These are phyloP conservation scores for Clavispora vitiphila DNA, from an alignment of 805 yeast species.

Conservation along the genomic window DNA sequence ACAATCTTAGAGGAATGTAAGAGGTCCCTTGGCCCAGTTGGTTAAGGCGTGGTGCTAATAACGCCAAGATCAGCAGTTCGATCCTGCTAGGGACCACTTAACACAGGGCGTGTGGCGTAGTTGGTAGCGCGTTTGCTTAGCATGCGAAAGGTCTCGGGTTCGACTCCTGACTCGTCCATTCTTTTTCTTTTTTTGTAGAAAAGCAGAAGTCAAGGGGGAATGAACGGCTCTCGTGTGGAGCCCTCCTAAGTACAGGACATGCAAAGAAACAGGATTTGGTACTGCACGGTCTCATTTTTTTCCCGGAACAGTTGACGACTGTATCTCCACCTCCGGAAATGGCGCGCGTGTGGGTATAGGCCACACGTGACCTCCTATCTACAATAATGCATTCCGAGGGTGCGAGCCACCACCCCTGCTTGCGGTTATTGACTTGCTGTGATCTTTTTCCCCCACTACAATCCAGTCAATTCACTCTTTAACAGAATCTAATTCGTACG, in stretches of 20 bases:
- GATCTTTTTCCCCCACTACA: not conserved
- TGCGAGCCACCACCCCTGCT: conserved; percentile 1
- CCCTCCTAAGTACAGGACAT: no score
- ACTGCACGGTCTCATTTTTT: not conserved
- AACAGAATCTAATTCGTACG: not conserved
- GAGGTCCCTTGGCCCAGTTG: conserved; percentile 51
- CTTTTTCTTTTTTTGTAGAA: conserved; percentile 15
- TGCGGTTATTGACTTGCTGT: not conserved
- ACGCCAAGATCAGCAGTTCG: conserved; percentile 78
- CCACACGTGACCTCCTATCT: no score
- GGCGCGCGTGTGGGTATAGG: no score
- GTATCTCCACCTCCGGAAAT: not conserved
- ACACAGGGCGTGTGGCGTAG: conserved; percentile 72
- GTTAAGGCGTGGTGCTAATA: conserved; percentile 52
- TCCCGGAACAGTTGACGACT: not conserved
- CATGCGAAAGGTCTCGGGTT: conserved; percentile 77
- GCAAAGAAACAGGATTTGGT: no score
- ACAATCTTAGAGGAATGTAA: no score
- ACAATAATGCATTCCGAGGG: no score
- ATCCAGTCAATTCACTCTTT: not conserved
- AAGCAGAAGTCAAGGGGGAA: no score
- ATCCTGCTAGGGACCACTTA: conserved; percentile 77
- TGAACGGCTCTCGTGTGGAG: no score
- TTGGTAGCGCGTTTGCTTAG: conserved; percentile 80
- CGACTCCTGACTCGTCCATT: conserved; percentile 72